These are phyloP conservation scores for Adansonia grandidieri DNA, from an alignment of 441 rosid genomes.

Conservation along the genomic window DNA sequence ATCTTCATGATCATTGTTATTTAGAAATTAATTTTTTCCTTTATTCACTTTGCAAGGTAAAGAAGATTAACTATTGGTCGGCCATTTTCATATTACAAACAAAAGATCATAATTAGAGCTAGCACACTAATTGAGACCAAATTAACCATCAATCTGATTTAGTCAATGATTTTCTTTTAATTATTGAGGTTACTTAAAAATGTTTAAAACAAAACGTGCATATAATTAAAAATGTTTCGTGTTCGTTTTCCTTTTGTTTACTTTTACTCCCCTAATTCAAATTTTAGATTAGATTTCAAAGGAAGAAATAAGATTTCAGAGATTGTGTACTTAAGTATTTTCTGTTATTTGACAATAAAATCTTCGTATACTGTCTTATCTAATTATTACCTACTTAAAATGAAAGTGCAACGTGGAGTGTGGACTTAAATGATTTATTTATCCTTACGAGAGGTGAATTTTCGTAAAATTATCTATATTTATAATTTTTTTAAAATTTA, in stretches of 20 bases:
- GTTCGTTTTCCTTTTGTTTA: neutral
- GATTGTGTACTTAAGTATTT: neutral
- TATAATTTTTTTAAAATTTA: no score
- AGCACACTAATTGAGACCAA: neutral
- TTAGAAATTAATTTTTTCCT: neutral
- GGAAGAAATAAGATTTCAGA: neutral
- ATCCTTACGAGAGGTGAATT: no score
- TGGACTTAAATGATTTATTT: no score
- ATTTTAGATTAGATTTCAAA: neutral
- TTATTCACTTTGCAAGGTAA: neutral
- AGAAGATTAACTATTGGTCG: neutral
- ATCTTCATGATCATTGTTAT: neutral
- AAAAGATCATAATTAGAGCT: neutral
- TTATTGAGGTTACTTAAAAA: neutral
- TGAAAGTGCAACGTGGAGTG: neutral
- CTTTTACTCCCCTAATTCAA: neutral
- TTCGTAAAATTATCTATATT: no score
- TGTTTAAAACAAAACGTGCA: neutral
- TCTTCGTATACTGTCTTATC: neutral
- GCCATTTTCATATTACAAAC: neutral
- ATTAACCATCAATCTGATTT: neutral
- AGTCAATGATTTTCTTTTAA: neutral
- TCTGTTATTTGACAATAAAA: neutral
- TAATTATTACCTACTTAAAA: neutral
- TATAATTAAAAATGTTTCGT: neutral